Percentiles rank a stretch among this genome's conserved stretches.
Conservation (phyloP, 805 yeast species). For the Candida gorgasii region DNA sequence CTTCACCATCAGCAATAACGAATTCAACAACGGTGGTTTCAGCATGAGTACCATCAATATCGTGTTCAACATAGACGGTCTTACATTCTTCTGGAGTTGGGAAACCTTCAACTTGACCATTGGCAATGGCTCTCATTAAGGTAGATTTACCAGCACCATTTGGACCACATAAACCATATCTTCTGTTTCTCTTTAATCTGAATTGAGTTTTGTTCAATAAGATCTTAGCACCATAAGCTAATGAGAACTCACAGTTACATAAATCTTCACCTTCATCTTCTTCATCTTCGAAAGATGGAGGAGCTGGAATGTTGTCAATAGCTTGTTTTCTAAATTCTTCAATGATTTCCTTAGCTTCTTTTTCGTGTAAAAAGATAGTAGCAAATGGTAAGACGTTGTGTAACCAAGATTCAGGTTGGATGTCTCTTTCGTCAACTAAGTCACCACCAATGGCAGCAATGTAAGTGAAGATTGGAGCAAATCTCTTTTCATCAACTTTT, state of each 20-base stretch:
- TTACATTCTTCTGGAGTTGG: constrained; percentile 98
- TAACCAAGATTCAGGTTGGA: constrained; percentile 91
- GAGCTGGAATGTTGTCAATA: constrained; percentile 96
- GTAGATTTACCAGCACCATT: constrained; percentile 56
- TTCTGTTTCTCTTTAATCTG: constrained; percentile 97
- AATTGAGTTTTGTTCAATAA: constrained; percentile 98
- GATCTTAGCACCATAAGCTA: constrained; percentile 99
- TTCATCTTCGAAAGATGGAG: constrained; percentile 94
- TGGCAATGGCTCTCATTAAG: constrained; percentile 94
- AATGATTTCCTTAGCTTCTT: constrained; percentile 79
- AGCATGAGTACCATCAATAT: constrained; percentile 97
- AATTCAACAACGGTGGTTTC: constrained; percentile 92
- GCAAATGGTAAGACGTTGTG: constrained; percentile 88
- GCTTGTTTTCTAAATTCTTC: constrained; percentile 96
- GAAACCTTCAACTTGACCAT: constrained; percentile 99
- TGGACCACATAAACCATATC: constrained; percentile 92
- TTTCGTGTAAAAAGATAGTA: constrained; percentile 93
- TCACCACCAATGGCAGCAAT: constrained; percentile 98
- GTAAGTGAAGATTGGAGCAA: constrained; percentile 74
- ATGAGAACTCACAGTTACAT: constrained; percentile 99
- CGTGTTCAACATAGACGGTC: constrained; percentile 99
- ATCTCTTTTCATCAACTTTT: constrained; percentile 67
- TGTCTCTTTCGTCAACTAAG: constrained; percentile 94
- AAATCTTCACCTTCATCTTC: constrained; percentile 99
- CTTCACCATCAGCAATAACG: constrained; percentile 81